Conservation (phyloP, 2,329 filamentous ascomycete species). For the Monilinia fructigena region DNA sequence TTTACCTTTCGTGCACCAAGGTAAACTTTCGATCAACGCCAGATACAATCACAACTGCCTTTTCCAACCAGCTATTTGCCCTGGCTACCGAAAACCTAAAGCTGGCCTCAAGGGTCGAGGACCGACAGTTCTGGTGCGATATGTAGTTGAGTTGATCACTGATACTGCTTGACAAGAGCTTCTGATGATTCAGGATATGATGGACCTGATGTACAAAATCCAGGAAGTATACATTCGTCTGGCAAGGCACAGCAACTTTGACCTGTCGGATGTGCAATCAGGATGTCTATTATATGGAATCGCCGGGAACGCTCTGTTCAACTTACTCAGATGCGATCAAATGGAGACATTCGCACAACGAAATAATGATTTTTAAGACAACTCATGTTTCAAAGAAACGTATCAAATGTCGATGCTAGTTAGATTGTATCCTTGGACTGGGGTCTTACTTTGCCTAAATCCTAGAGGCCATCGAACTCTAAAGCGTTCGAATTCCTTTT, state of each 20-base stretch:
- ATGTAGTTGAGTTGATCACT: background rate
- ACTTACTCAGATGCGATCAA: background rate
- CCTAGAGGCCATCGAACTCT: background rate
- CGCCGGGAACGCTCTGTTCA: background rate
- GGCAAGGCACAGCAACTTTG: background rate
- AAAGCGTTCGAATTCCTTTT: background rate
- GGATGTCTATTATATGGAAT: background rate
- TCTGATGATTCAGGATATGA: background rate
- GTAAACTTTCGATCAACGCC: background rate
- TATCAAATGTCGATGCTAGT: background rate
- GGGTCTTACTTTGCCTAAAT: background rate
- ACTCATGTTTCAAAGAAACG: background rate
- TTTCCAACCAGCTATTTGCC: no score
- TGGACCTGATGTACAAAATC: no score
- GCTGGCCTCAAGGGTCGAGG: no score
- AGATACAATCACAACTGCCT: background rate
- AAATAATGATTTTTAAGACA: background rate
- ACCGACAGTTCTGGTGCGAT: no score
- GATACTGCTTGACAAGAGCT: slow-evolving; percentile 2
- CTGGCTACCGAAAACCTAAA: no score
- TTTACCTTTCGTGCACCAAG: background rate
- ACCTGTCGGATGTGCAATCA: background rate
- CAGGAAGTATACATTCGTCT: background rate
- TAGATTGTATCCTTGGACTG: background rate
- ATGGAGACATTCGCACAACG: background rate